Percentiles rank a stretch among this genome's conserved stretches.
These are phyloP conservation scores for Sugiyamaella qingdaonensis DNA, from an alignment of 805 yeast genomes.

Conservation along the genomic window DNA sequence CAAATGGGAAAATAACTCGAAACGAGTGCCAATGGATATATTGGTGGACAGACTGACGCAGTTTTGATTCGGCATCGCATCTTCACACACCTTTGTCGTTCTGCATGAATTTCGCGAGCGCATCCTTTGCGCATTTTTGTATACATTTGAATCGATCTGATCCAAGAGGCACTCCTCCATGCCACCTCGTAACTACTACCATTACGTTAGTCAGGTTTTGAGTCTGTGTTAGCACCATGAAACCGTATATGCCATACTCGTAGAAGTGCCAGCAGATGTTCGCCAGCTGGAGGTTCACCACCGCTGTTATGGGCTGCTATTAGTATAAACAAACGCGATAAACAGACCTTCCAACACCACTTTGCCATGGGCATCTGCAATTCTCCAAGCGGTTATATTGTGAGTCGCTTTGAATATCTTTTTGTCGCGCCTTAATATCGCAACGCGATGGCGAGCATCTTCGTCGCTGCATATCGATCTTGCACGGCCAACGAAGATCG, in stretches of 20 bases:
- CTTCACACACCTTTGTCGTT: neutral
- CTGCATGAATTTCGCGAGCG: constrained; percentile 29
- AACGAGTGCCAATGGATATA: neutral
- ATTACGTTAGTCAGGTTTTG: constrained; percentile 42
- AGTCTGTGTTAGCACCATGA: constrained; percentile 40
- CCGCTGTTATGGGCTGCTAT: constrained; percentile 44
- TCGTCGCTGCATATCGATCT: constrained; percentile 36
- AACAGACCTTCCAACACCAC: constrained; percentile 49
- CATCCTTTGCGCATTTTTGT: constrained; percentile 50
- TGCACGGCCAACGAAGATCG: constrained; percentile 64
- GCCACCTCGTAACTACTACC: constrained; percentile 75
- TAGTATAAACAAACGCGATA: neutral
- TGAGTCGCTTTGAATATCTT: constrained; percentile 58
- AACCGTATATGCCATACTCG: neutral
- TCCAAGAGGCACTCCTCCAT: constrained; percentile 74
- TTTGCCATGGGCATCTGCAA: constrained; percentile 31
- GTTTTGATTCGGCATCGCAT: neutral
- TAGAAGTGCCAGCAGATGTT: constrained; percentile 50
- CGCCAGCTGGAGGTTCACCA: constrained; percentile 76
- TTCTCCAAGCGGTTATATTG: constrained; percentile 75
- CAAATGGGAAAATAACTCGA: no score
- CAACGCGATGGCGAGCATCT: constrained; percentile 43
- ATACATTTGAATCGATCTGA: constrained; percentile 67
- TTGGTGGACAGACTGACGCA: neutral
- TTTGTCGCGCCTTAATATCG: constrained; percentile 44